Percentiles rank a stretch among this genome's conserved stretches.
Evolutionary conservation across 108 stramenopile genomes (phyloP).

Genomic region (Epipyxis sp.): DNA sequence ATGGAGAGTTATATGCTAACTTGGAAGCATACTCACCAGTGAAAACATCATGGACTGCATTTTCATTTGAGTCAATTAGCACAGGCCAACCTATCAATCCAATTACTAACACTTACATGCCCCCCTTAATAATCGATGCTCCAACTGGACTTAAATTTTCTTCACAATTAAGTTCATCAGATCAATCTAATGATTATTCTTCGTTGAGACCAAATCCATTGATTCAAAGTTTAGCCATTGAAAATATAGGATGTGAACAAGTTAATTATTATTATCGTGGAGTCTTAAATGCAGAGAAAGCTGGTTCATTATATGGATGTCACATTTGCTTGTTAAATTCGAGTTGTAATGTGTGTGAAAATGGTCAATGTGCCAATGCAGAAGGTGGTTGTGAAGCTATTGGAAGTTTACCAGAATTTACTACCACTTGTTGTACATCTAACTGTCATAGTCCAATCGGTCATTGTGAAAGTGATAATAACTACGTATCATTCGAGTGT

Average conservation of each 20-base stretch:
- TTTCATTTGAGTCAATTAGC: background rate
- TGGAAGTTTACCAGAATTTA: background rate
- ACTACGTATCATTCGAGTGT: background rate
- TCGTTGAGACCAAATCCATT: too few species aligned
- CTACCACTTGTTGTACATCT: background rate
- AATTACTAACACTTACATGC: background rate
- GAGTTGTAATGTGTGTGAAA: background rate
- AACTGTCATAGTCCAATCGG: background rate
- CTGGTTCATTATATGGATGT: background rate
- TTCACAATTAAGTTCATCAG: background rate
- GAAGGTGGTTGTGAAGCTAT: background rate
- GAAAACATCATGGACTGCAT: background rate
- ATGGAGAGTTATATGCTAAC: too few species aligned
- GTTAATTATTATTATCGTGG: background rate
- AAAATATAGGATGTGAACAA: background rate
- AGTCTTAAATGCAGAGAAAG: background rate
- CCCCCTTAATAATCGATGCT: background rate
- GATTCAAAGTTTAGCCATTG: background rate
- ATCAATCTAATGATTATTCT: background rate
- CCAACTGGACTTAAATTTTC: background rate
- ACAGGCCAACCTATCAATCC: too few species aligned
- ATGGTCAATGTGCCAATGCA: background rate
- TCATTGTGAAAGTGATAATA: background rate
- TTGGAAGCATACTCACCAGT: background rate
- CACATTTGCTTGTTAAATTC: slow-evolving; percentile 11